These are phyloP conservation scores for Chalciporus piperatus DNA, from an alignment of 768 basidiomycete species.

Conservation along the genomic window DNA sequence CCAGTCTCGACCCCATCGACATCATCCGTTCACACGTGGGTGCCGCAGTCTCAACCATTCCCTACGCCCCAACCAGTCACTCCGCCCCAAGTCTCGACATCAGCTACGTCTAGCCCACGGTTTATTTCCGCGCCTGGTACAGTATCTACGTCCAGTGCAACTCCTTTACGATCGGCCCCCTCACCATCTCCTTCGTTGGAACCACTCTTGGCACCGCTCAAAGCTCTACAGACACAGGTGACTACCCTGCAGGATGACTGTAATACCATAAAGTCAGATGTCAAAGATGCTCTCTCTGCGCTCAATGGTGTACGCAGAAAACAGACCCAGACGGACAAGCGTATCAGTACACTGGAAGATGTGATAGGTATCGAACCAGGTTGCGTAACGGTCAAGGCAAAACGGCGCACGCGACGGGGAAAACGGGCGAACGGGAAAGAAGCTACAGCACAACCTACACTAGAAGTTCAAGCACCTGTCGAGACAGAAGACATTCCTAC, in stretches of 20 bases:
- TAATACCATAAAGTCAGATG: constrained; percentile 4
- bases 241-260: constrained; percentile 9
- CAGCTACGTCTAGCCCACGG: background rate
- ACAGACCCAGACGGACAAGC: constrained; percentile 9
- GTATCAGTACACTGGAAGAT: constrained; percentile 12
- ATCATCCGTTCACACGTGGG: no score
- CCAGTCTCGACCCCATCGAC: no score
- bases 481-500: constrained; percentile 7
- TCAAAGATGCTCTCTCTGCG: constrained; percentile 15
- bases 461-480: constrained; percentile 4
- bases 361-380: constrained; percentile 11
- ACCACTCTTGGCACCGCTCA: background rate
- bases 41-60: background rate
- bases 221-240: constrained; percentile 16
- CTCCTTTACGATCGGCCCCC: background rate
- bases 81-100: background rate
- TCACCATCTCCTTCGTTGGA: background rate
- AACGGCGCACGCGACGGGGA: background rate
- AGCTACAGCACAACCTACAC: background rate
- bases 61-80: background rate
- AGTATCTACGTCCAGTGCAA: background rate
- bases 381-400: background rate
- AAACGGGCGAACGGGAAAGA: background rate
- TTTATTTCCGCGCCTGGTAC: background rate
- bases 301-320: constrained; percentile 13